These are phyloP conservation scores for Colletotrichum somersetense DNA, from an alignment of 2,329 filamentous ascomycete genomes.

Conservation along the genomic window DNA sequence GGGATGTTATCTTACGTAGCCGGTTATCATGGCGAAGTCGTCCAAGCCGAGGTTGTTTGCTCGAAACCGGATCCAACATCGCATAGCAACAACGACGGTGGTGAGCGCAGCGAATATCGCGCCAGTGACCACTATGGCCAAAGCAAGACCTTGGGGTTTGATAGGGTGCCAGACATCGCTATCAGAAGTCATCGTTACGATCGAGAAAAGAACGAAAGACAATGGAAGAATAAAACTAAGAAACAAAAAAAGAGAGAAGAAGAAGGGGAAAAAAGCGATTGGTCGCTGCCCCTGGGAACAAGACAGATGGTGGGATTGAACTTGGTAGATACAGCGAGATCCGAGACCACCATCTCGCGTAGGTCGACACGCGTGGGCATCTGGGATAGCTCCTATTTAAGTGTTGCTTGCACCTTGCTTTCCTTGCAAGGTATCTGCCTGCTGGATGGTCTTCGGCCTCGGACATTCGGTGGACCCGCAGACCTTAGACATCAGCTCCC, in stretches of 20 bases:
- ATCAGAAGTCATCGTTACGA: neutral
- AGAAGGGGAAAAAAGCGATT: too few species aligned
- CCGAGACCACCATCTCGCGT: neutral
- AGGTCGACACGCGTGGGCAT: neutral
- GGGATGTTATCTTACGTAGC: neutral
- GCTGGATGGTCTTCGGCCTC: neutral
- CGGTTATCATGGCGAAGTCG: neutral
- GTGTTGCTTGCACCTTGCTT: neutral
- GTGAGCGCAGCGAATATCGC: neutral
- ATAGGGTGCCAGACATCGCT: neutral
- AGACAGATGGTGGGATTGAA: neutral
- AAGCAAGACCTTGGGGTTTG: neutral
- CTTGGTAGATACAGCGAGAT: neutral
- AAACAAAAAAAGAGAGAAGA: too few species aligned
- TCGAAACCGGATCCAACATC: neutral
- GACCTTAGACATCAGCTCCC: neutral
- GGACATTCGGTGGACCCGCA: neutral
- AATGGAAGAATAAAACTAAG: neutral
- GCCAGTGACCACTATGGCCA: neutral
- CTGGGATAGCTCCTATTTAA: neutral
- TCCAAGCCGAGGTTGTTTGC: neutral
- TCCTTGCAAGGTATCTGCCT: neutral
- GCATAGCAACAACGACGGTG: neutral
- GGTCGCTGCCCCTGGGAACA: neutral
- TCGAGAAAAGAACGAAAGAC: neutral